These are phyloP conservation scores for Talaromyces rugulosus DNA, from an alignment of 2,329 filamentous ascomycete genomes.

Conservation along the genomic window DNA sequence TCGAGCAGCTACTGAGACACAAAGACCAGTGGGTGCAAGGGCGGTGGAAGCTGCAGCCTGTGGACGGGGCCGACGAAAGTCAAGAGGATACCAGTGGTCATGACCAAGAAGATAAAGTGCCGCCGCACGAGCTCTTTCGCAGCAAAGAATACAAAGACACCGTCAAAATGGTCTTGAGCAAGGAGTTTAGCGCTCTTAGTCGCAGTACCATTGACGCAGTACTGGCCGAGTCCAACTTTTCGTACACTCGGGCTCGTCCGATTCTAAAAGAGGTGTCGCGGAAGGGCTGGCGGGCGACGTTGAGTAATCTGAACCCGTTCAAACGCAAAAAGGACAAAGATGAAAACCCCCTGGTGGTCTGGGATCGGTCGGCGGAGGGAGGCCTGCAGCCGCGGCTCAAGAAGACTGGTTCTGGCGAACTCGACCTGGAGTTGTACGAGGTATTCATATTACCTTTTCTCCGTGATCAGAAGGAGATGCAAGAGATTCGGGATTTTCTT, in stretches of 20 bases:
- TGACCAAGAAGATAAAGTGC: constrained; percentile 23
- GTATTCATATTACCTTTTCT: constrained; percentile 36
- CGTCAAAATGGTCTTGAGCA: constrained; percentile 33
- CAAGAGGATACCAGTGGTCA: neutral
- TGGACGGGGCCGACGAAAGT: constrained; percentile 6
- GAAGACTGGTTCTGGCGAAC: constrained; percentile 37
- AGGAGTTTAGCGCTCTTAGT: constrained; percentile 42
- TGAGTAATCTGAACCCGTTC: constrained; percentile 40
- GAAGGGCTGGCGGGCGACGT: constrained; percentile 42
- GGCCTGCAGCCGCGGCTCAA: constrained; percentile 32
- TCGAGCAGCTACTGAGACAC: constrained; percentile 44
- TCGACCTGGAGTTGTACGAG: constrained; percentile 40
- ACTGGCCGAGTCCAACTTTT: constrained; percentile 45
- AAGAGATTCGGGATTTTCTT: constrained; percentile 33
- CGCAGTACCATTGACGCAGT: constrained; percentile 44
- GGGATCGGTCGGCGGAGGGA: constrained; percentile 32
- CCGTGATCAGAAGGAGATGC: constrained; percentile 30
- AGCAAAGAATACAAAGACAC: constrained; percentile 40
- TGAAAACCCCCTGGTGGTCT: constrained; percentile 36
- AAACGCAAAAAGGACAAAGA: constrained; percentile 37
- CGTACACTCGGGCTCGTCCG: constrained; percentile 41
- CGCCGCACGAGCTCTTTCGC: constrained; percentile 41
- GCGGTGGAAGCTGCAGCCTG: constrained; percentile 39
- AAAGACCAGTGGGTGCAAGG: constrained; percentile 46
- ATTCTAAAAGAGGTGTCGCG: constrained; percentile 39